These are phyloP conservation scores for Penicillium egyptiacum DNA, from an alignment of 495 filamentous ascomycete genomes.

Conservation along the genomic window DNA sequence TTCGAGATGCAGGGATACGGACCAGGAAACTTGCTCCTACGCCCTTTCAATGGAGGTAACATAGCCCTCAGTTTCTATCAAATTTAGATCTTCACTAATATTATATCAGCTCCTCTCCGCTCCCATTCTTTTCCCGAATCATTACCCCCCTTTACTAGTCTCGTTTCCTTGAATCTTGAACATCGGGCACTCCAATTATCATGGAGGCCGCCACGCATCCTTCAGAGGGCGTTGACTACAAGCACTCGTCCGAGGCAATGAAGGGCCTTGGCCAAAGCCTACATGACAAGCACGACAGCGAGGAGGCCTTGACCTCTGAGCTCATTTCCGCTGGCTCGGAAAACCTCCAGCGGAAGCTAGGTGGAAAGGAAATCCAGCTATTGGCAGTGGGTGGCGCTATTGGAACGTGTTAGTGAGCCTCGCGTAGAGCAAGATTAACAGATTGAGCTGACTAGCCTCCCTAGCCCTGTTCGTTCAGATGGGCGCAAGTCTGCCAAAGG, in stretches of 20 bases:
- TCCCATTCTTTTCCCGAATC: neutral
- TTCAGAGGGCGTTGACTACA: neutral
- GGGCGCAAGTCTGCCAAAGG: conserved; percentile 62
- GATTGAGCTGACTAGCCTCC: neutral
- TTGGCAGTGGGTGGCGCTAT: conserved; percentile 73
- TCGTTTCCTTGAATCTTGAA: neutral
- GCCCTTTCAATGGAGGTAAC: neutral
- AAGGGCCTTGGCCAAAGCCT: conserved; percentile 3
- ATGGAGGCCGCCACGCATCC: conserved; percentile 7
- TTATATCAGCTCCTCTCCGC: neutral
- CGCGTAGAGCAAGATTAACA: neutral
- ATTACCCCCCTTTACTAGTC: neutral
- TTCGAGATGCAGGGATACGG: neutral
- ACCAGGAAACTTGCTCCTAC: conserved; percentile 12
- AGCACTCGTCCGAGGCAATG: neutral
- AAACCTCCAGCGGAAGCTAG: conserved; percentile 51
- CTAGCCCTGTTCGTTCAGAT: conserved; percentile 69
- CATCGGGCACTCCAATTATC: neutral
- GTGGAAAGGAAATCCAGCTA: conserved; percentile 63
- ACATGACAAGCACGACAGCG: conserved; percentile 13
- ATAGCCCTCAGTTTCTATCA: neutral
- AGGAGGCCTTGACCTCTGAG: conserved; percentile 14
- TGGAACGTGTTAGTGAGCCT: conserved; percentile 51
- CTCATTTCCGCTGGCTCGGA: conserved; percentile 33
- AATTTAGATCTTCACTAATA: neutral